These are phyloP conservation scores for Lichtheimia corymbifera DNA, from an alignment of 371 early-diverging fungal genomes.

Conservation along the genomic window DNA sequence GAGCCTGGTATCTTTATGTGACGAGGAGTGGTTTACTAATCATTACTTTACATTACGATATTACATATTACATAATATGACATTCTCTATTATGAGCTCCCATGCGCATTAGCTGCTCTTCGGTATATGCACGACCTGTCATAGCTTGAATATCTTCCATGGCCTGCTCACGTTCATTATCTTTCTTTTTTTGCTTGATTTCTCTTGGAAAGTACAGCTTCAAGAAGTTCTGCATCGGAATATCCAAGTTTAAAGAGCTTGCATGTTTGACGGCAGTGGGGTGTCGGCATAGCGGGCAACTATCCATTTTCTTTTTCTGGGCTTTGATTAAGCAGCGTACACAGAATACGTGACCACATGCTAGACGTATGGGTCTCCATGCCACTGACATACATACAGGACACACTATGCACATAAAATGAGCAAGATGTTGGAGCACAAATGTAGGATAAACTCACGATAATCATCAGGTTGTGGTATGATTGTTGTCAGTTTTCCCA, in stretches of 20 bases:
- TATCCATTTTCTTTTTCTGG: constrained; percentile 56
- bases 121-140: constrained; percentile 46
- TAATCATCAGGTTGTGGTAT: constrained; percentile 82
- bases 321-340: constrained; percentile 77
- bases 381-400: constrained; percentile 54
- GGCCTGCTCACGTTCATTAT: constrained; percentile 66
- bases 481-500: constrained; percentile 51
- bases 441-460: constrained; percentile 31
- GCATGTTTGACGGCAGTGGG: constrained; percentile 59
- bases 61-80: constrained; percentile 38
- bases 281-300: constrained; percentile 76
- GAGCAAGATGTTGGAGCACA: neutral
- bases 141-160: constrained; percentile 63
- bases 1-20: too few species aligned
- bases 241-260: constrained; percentile 60
- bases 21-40: too few species aligned
- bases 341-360: constrained; percentile 74
- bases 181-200: constrained; percentile 67
- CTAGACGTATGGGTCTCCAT: constrained; percentile 76
- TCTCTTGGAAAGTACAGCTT: constrained; percentile 75
- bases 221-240: constrained; percentile 64
- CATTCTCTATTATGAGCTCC: constrained; percentile 23
- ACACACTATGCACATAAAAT: constrained; percentile 22
- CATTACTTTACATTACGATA: neutral
- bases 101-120: constrained; percentile 41